Base-by-base conservation (phyloP, 1,284 basidiomycete species). In the Cutaneotrichosporon sp. region DNA sequence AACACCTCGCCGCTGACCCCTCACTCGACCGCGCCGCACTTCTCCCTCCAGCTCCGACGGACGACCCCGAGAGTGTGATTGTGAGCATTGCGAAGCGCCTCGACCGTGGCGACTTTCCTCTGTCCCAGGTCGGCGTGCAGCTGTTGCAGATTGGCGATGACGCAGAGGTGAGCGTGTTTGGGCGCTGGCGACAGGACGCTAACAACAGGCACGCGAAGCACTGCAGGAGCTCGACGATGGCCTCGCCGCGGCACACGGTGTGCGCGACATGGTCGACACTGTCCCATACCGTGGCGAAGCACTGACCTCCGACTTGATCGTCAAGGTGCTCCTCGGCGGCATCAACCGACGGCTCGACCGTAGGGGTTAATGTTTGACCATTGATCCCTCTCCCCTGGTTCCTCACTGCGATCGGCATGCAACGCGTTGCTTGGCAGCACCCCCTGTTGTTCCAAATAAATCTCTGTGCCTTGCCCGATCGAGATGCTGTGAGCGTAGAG, bases 141-240 rank as follows among this genome's bases (percentile, higher is more conserved):
- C 69, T 78, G 50, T 55, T 77, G 21, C 76, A 77, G 55, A 67
- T 76, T 23, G 73, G 75, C 7, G 58, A 71, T 38, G 69, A 69
- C 42, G 14, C 56, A 1, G 65, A 68, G 47, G 69, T 65, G 51
- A 58, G 70, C 58, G 49, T 14, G n/a, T n/a, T n/a, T n/a, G n/a
- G 7, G 26, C 5, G 26, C 26, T 10, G 26, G 26, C 26, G 26
- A 10, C 26, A 10, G 12, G 9, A 9, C 15, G 15, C 36, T 46
- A 8, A 46, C 20, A 3, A 4, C 40, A 68, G 63, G 69, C 70
- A 4, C 56, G 60, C 12, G 70, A 69, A 52, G 71, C 71, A 8
- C 56, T 77, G 1, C 61, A 70, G 54, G 66, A 69, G 45, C 63
- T 76, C n/a, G 73, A 76, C 55, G 67, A 74, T 43, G 70, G 66